Conservation (phyloP, 2,329 filamentous ascomycete genomes). For the Fusarium chuoi region DNA sequence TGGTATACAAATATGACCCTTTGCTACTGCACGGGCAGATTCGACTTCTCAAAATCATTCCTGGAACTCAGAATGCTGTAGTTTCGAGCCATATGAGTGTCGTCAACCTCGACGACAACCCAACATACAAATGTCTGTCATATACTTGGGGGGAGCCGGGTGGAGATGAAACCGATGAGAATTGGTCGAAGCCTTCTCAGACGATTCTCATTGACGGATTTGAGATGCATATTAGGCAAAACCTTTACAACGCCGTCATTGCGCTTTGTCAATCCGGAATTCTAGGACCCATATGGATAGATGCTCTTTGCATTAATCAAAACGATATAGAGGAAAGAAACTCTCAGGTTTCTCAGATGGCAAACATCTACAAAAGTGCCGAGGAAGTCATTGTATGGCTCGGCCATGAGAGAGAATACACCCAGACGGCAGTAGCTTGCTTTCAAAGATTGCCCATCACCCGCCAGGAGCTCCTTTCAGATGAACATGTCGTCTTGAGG, state of each 20-base stretch:
- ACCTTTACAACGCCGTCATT: neutral
- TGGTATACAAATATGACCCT: neutral
- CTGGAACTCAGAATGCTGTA: neutral
- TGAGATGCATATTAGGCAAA: neutral
- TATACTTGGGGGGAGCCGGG: neutral
- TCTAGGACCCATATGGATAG: neutral
- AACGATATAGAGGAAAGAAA: neutral
- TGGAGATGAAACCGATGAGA: neutral
- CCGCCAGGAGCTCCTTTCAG: neutral
- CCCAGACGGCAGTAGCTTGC: neutral
- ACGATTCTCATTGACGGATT: neutral
- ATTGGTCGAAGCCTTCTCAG: neutral
- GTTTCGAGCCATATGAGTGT: neutral
- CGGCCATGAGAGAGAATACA: neutral
- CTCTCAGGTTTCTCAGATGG: neutral
- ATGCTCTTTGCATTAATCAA: constrained; percentile 2
- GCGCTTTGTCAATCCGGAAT: neutral
- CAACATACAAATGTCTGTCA: neutral
- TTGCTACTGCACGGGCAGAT: neutral
- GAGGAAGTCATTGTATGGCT: constrained; percentile 1
- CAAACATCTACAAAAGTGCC: neutral
- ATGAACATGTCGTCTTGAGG: neutral
- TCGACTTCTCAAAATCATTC: neutral
- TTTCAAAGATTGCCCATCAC: neutral
- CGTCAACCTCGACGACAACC: neutral